Percentiles rank a stretch among this genome's conserved stretches.
phyloP scores from a whole-genome alignment of 805 yeast genomes.

The Myxozyma neotropica region DNA sequence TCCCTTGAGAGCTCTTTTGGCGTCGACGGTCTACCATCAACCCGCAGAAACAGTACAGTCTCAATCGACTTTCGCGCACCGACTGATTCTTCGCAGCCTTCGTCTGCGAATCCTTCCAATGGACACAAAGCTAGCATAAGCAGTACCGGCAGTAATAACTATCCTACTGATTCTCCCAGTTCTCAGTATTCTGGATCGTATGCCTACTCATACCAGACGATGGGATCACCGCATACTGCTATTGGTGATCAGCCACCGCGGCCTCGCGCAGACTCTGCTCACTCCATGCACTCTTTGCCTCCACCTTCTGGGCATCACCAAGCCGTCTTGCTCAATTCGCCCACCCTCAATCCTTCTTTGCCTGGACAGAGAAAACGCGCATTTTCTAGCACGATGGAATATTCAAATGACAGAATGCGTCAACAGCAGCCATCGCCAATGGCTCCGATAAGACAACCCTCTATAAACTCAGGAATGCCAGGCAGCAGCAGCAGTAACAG shows the following conservation, averaged over 20 bases:
- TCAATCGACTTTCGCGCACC: slow-evolving; percentile 3
- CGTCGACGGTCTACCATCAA: slow-evolving; percentile 9
- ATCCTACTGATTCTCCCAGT: slow-evolving; percentile 19
- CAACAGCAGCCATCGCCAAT: slow-evolving; percentile 18
- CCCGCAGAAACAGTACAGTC: slow-evolving; percentile 16
- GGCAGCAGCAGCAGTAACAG: background rate
- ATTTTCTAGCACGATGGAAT: slow-evolving; percentile 27
- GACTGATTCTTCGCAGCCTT: slow-evolving; percentile 1
- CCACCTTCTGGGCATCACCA: slow-evolving; percentile 13
- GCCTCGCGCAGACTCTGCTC: slow-evolving; percentile 21
- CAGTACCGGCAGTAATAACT: slow-evolving; percentile 21
- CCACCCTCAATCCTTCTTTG: background rate
- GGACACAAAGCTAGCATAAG: slow-evolving; percentile 16
- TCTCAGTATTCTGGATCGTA: slow-evolving; percentile 18
- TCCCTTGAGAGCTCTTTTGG: slow-evolving; percentile 33
- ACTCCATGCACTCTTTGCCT: slow-evolving; percentile 12
- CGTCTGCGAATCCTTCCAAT: slow-evolving; percentile 2
- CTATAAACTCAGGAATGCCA: background rate
- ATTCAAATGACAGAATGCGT: slow-evolving; percentile 11
- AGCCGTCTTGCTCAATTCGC: slow-evolving; percentile 5
- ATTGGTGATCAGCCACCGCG: slow-evolving; percentile 14
- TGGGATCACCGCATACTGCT: slow-evolving; percentile 14
- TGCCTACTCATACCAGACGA: slow-evolving; percentile 5
- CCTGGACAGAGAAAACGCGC: slow-evolving; percentile 33
- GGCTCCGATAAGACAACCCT: slow-evolving; percentile 2